These are phyloP conservation scores for Corymbia calophylla DNA, from an alignment of 441 rosid genomes.

Conservation along the genomic window DNA sequence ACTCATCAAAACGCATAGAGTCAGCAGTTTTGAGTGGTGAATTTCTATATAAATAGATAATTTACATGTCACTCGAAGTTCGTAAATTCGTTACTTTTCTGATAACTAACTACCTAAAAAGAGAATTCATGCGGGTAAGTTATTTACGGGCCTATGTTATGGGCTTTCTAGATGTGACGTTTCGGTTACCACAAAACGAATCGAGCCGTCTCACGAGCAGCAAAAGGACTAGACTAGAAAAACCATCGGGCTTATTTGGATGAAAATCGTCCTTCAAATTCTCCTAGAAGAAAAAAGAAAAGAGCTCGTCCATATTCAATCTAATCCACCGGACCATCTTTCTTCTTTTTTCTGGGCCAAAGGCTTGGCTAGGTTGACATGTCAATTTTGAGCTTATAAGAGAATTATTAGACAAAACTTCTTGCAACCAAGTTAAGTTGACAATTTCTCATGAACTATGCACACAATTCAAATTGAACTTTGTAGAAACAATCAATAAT, in stretches of 20 bases:
- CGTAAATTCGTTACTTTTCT: neutral
- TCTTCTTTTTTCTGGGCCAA: neutral
- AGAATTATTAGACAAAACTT: neutral
- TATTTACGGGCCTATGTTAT: neutral
- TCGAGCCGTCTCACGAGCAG: neutral
- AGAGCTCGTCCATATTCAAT: neutral
- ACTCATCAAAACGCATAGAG: neutral
- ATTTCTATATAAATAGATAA: neutral
- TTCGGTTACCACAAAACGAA: neutral
- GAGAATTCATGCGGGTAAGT: neutral
- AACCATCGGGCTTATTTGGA: neutral
- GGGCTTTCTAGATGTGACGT: neutral
- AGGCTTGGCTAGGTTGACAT: neutral
- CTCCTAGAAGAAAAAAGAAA: neutral
- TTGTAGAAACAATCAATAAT: neutral
- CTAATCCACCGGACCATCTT: neutral
- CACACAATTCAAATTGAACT: neutral
- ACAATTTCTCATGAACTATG: neutral
- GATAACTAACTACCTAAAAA: neutral
- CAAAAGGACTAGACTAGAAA: neutral
- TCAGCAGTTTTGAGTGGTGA: neutral
- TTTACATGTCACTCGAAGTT: neutral
- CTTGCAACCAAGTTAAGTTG: neutral
- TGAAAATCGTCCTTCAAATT: neutral
- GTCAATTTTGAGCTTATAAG: neutral